Evolutionary conservation across 257 asterid species (phyloP).

Genomic region (Oldenlandia corymbosa): DNA sequence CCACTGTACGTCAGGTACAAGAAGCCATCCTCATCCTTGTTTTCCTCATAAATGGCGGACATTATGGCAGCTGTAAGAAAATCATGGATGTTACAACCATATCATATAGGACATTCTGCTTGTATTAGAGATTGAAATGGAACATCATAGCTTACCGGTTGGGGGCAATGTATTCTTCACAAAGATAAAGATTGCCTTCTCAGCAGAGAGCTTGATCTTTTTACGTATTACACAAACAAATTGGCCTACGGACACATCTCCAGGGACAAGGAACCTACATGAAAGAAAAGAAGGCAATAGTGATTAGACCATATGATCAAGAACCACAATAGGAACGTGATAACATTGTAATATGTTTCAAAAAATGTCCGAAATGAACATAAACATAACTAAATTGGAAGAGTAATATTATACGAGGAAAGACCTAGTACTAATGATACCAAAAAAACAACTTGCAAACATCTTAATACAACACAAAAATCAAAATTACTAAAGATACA

Average conservation of each 20-base stretch:
- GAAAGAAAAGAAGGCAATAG: too few relatives aligned
- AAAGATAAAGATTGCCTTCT: conserved; percentile 69
- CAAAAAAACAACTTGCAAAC: too few relatives aligned
- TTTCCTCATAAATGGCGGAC: conserved; percentile 69
- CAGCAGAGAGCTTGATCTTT: conserved; percentile 64
- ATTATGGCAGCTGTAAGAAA: conserved; percentile 47
- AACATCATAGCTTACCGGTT: conserved; percentile 43
- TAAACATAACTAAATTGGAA: too few relatives aligned
- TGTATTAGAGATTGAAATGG: background rate
- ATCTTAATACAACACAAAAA: too few relatives aligned
- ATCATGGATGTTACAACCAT: background rate
- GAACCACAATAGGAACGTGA: too few relatives aligned
- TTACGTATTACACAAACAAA: conserved; percentile 67
- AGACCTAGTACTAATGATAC: too few relatives aligned
- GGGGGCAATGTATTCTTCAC: conserved; percentile 59
- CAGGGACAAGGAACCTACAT: conserved; percentile 71
- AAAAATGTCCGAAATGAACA: too few relatives aligned
- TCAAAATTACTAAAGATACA: too few relatives aligned
- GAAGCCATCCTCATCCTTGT: conserved; percentile 82
- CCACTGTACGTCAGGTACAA: conserved; percentile 83
- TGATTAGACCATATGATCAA: too few relatives aligned
- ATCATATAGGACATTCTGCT: background rate
- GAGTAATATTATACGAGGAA: too few relatives aligned
- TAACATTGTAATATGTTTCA: too few relatives aligned
- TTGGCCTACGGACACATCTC: conserved; percentile 65